These are phyloP conservation scores for Debaryomyces psychrophilus DNA, from an alignment of 1,139 yeast species.

Conservation along the genomic window DNA sequence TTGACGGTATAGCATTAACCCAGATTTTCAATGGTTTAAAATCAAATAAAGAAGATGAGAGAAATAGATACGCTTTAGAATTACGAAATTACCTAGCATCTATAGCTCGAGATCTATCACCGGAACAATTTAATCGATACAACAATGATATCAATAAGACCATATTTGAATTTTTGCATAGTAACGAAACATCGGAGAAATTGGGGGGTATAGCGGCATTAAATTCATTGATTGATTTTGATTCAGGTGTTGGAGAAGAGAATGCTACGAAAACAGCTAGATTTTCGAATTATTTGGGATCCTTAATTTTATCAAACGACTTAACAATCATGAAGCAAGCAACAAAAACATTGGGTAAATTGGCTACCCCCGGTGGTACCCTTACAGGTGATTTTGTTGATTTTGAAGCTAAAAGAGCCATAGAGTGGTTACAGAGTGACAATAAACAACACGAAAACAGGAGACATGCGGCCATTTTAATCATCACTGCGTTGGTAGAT, in stretches of 20 bases:
- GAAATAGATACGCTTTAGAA: slow-evolving; percentile 65
- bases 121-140: slow-evolving; percentile 78
- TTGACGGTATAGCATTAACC: slow-evolving; percentile 54
- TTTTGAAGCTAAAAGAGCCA: slow-evolving; percentile 83
- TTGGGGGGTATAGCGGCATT: slow-evolving; percentile 92
- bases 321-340: slow-evolving; percentile 85
- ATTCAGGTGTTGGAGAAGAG: slow-evolving; percentile 66
- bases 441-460: slow-evolving; percentile 78
- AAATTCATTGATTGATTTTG: slow-evolving; percentile 82
- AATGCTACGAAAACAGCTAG: slow-evolving; percentile 88
- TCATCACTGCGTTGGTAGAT: slow-evolving; percentile 80
- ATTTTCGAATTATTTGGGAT: slow-evolving; percentile 82
- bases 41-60: slow-evolving; percentile 53
- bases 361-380: slow-evolving; percentile 88
- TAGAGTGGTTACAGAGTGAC: slow-evolving; percentile 85
- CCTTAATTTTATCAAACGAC: slow-evolving; percentile 81
- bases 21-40: slow-evolving; percentile 58
- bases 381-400: slow-evolving; percentile 92
- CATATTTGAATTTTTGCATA: slow-evolving; percentile 81
- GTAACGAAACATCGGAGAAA: slow-evolving; percentile 70
- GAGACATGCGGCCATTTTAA: slow-evolving; percentile 88
- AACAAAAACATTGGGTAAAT: slow-evolving; percentile 80
- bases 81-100: slow-evolving; percentile 67
- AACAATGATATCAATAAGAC: slow-evolving; percentile 86
- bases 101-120: slow-evolving; percentile 71